phyloP scores from a whole-genome alignment of 2,329 filamentous ascomycete genomes.

The Botrytis byssoidea region DNA sequence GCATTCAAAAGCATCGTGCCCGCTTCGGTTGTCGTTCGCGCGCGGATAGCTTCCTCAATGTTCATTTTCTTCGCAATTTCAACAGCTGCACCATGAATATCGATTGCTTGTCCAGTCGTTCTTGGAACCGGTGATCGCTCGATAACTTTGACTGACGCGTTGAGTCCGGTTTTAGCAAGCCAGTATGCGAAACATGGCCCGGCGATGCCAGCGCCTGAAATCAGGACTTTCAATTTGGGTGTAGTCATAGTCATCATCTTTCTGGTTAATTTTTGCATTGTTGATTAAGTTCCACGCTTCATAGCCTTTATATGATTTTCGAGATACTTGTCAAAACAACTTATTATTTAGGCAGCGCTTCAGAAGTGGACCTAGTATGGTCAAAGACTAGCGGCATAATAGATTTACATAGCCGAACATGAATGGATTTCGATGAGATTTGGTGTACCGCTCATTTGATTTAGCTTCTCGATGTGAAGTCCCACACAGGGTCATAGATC shows the following conservation, averaged over 20 bases:
- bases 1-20: conserved; percentile 45
- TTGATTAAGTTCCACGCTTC: neutral
- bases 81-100: conserved; percentile 48
- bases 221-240: conserved; percentile 33
- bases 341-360: neutral
- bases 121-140: conserved; percentile 46
- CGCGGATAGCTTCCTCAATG: conserved; percentile 42
- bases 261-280: neutral
- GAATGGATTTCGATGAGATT: neutral
- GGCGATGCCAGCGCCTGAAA: conserved; percentile 41
- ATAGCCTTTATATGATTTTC: neutral
- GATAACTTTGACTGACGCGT: conserved; percentile 42
- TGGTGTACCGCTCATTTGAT: neutral
- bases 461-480: neutral
- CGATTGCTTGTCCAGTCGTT: conserved; percentile 51
- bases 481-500: neutral
- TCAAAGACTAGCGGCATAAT: neutral
- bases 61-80: conserved; percentile 44
- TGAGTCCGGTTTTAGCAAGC: conserved; percentile 42
- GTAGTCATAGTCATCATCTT: neutral
- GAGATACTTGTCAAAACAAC: neutral
- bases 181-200: conserved; percentile 49
- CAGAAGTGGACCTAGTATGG: neutral
- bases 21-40: conserved; percentile 43
- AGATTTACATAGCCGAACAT: neutral